A percentile compares a stretch with the other conserved stretches of the same genome.
Evolutionary conservation across 768 basidiomycete species (phyloP).

Genomic region (Omphalotus guepiniiformis): DNA sequence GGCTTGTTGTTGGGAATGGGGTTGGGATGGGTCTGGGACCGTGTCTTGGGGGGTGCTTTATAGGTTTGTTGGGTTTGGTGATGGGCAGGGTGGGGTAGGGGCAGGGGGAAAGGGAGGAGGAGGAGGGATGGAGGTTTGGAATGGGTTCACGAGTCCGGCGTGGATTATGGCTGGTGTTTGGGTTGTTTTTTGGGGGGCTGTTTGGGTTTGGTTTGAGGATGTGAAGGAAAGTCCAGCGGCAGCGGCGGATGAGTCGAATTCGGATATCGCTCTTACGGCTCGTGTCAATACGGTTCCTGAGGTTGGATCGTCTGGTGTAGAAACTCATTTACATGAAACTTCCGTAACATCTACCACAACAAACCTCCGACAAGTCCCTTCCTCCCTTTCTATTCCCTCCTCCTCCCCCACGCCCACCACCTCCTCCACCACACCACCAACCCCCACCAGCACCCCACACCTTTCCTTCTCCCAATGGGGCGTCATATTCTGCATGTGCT

Average conservation of each 20-base stretch:
- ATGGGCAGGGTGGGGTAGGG: too few species aligned
- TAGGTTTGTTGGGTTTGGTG: slow-evolving; percentile 50
- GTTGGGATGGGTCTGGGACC: slow-evolving; percentile 60
- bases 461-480: slow-evolving; percentile 38
- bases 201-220: slow-evolving; percentile 33
- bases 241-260: too few species aligned
- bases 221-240: not conserved
- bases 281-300: too few species aligned
- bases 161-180: slow-evolving; percentile 61
- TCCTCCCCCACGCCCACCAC: slow-evolving; percentile 5
- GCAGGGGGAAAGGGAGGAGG: slow-evolving; percentile 10
- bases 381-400: slow-evolving; percentile 3
- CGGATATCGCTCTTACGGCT: too few species aligned
- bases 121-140: slow-evolving; percentile 37
- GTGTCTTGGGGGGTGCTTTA: slow-evolving; percentile 56
- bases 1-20: slow-evolving; percentile 60
- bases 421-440: not conserved
- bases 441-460: slow-evolving; percentile 5
- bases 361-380: too few species aligned
- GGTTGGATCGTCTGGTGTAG: too few species aligned
- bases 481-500: slow-evolving; percentile 60
- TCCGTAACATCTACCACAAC: not conserved
- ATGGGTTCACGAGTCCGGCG: slow-evolving; percentile 63
- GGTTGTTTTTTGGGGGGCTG: slow-evolving; percentile 44
- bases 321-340: too few species aligned